These are phyloP conservation scores for Eucalyptus marginata DNA, from an alignment of 345 rosid genomes.

Conservation along the genomic window DNA sequence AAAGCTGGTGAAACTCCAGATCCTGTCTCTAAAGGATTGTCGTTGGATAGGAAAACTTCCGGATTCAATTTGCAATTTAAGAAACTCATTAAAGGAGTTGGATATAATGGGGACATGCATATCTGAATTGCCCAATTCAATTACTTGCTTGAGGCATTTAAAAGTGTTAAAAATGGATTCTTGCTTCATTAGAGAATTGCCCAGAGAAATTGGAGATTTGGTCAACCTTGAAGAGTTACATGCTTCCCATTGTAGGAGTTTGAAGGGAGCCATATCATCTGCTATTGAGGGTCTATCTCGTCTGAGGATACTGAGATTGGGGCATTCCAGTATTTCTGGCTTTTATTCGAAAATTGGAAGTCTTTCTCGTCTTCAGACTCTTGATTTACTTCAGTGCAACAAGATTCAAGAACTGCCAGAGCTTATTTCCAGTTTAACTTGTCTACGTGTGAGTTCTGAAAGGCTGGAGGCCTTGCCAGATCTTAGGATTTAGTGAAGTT, in stretches of 20 bases:
- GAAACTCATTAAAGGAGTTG: neutral
- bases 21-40: neutral
- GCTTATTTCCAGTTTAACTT: neutral
- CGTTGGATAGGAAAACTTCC: neutral
- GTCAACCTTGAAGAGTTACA: neutral
- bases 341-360: accelerated
- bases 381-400: neutral
- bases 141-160: neutral
- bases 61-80: neutral
- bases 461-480: neutral
- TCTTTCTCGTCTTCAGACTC: neutral
- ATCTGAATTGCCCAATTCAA: neutral
- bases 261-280: neutral
- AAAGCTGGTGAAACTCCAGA: neutral
- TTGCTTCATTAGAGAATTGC: neutral
- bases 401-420: accelerated
- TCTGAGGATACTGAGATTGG: neutral
- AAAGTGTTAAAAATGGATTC: neutral
- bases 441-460: neutral
- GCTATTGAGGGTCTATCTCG: neutral
- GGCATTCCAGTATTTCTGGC: neutral
- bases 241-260: neutral
- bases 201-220: neutral
- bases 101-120: neutral
- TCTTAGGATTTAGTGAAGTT: too few species aligned